phyloP scores from a whole-genome alignment of 306 rosid species.

The Gynostemma pentaphyllum region DNA sequence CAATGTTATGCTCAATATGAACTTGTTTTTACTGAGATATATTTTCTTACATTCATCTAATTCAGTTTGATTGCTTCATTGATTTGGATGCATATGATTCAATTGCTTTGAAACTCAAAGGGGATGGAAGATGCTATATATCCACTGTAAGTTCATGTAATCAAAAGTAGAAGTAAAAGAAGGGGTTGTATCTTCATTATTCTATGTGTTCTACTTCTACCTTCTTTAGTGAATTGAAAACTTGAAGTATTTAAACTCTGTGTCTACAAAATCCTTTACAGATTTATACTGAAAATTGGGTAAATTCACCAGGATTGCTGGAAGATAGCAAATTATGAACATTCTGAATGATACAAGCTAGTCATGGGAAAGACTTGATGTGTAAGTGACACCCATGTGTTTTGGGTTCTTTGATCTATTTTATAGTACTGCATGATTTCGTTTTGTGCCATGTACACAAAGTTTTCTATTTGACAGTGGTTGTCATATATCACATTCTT shows the following conservation, averaged over 20 bases:
- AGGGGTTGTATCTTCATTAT: not conserved
- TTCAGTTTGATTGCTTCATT: slow-evolving; percentile 70
- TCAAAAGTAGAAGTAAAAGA: no score
- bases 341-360: slow-evolving; percentile 65
- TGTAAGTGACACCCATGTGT: slow-evolving; percentile 36
- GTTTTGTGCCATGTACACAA: not conserved
- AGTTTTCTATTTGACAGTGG: slow-evolving; percentile 39
- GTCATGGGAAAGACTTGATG: slow-evolving; percentile 98
- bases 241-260: not conserved
- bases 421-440: slow-evolving; percentile 4
- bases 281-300: slow-evolving; percentile 88
- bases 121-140: slow-evolving; percentile 78
- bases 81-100: slow-evolving; percentile 81
- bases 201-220: not conserved
- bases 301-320: slow-evolving; percentile 64
- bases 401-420: slow-evolving; percentile 4
- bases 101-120: slow-evolving; percentile 62
- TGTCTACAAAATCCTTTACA: slow-evolving; percentile 11
- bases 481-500: slow-evolving; percentile 59
- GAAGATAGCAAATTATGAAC: slow-evolving; percentile 81
- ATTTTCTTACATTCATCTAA: not conserved
- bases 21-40: not conserved
- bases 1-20: no score
- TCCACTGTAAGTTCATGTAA: slow-evolving; percentile 78
- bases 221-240: not conserved